A percentile compares a stretch with the other conserved stretches of the same genome.
These are phyloP conservation scores for Neophaeococcomyces mojaviensis DNA, from an alignment of 2,329 filamentous ascomycete genomes.

Conservation along the genomic window DNA sequence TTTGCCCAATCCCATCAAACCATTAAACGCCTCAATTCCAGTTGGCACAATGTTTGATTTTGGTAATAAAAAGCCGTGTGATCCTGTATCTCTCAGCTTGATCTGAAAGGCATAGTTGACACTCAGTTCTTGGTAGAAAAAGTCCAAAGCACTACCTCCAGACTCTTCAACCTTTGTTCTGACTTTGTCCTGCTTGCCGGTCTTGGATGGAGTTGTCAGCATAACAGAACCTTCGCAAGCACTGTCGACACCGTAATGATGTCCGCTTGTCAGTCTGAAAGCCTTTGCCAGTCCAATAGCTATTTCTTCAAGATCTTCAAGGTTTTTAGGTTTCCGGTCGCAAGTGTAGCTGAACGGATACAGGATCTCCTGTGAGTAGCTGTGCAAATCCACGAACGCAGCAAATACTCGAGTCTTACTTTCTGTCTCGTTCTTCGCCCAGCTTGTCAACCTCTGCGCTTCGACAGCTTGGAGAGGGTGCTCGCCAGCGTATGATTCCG, in stretches of 20 bases:
- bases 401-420: conserved; percentile 64
- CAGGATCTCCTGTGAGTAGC: conserved; percentile 88
- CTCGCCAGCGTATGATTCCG: conserved; percentile 80
- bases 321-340: conserved; percentile 64
- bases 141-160: conserved; percentile 84
- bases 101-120: conserved; percentile 85
- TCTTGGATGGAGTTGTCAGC: conserved; percentile 23
- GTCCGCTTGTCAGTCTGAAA: conserved; percentile 70
- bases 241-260: conserved; percentile 68
- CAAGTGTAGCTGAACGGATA: conserved; percentile 91
- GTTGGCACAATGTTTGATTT: conserved; percentile 81
- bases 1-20: conserved; percentile 74
- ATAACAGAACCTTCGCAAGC: conserved; percentile 75
- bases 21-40: conserved; percentile 77
- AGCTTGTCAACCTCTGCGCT: conserved; percentile 65
- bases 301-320: conserved; percentile 88
- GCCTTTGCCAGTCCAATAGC: conserved; percentile 82
- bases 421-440: conserved; percentile 71
- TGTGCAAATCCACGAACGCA: conserved; percentile 85
- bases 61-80: conserved; percentile 86
- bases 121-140: conserved; percentile 82
- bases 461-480: conserved; percentile 77
- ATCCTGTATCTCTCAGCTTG: conserved; percentile 87
- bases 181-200: conserved; percentile 25
- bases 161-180: conserved; percentile 60